phyloP scores from a whole-genome alignment of 2,329 filamentous ascomycete genomes.

The Microthyrium microscopicum region DNA sequence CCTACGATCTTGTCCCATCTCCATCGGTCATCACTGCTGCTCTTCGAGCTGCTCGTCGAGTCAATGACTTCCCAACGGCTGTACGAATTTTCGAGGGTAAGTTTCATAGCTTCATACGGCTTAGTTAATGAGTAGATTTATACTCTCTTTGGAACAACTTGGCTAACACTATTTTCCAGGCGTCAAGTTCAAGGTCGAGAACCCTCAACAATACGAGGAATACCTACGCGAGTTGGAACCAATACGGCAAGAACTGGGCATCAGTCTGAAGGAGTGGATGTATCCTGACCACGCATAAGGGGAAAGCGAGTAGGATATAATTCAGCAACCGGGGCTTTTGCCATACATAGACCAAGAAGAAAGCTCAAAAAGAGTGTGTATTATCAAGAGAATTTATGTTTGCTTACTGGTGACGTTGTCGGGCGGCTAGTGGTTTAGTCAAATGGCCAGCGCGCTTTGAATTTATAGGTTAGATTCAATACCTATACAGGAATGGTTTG shows the following conservation, averaged over 20 bases:
- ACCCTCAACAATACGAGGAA: slow-evolving; percentile 91
- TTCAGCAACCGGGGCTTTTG: too few relatives aligned
- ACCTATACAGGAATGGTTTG: too few relatives aligned
- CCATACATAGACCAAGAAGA: too few relatives aligned
- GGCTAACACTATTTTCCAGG: slow-evolving; percentile 34
- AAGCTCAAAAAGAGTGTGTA: too few relatives aligned
- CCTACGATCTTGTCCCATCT: slow-evolving; percentile 97
- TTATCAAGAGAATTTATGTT: too few relatives aligned
- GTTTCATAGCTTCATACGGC: slow-evolving; percentile 14
- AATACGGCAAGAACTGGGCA: slow-evolving; percentile 82
- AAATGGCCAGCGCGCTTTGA: too few relatives aligned
- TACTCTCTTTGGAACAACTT: neutral
- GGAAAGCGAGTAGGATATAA: too few relatives aligned
- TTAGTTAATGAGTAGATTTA: neutral
- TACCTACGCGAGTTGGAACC: slow-evolving; percentile 88
- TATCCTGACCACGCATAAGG: too few relatives aligned
- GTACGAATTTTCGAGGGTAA: slow-evolving; percentile 97
- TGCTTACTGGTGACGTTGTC: too few relatives aligned
- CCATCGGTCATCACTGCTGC: slow-evolving; percentile 81
- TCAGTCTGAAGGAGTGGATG: slow-evolving; percentile 80
- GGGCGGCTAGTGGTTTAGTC: too few relatives aligned
- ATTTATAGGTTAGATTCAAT: too few relatives aligned
- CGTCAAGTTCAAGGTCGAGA: slow-evolving; percentile 99
- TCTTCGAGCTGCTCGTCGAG: slow-evolving; percentile 80
- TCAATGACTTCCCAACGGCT: slow-evolving; percentile 97